Evolutionary conservation across 768 basidiomycete genomes (phyloP).

Genomic region (Rhodotorula sphaerocarpa): DNA sequence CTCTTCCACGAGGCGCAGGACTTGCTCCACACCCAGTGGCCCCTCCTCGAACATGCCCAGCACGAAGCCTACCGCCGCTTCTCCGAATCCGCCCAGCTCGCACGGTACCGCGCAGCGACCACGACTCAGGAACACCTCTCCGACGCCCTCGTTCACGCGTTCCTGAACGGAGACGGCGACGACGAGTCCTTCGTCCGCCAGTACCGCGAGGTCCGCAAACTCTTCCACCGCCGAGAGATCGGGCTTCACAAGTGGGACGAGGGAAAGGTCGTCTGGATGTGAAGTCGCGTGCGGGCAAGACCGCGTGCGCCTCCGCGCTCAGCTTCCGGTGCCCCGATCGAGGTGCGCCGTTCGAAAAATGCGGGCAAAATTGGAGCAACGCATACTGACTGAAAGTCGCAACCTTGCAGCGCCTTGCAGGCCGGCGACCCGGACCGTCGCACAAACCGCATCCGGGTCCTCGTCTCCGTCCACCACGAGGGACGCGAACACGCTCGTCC

Average conservation of each 20-base stretch:
- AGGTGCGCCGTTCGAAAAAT: too few relatives aligned
- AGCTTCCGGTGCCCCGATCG: too few relatives aligned
- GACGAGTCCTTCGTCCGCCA: constrained; percentile 73
- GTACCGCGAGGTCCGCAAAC: constrained; percentile 76
- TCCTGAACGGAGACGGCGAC: constrained; percentile 51
- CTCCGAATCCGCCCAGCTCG: constrained; percentile 74
- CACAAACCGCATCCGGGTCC: too few relatives aligned
- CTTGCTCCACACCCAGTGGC: constrained; percentile 74
- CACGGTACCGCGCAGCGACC: constrained; percentile 77
- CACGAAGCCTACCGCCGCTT: constrained; percentile 82
- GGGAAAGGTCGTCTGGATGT: constrained; percentile 70
- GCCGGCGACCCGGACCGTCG: too few relatives aligned
- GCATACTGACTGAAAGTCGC: too few relatives aligned
- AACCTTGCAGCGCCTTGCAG: too few relatives aligned
- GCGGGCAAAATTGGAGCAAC: too few relatives aligned
- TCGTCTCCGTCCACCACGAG: too few relatives aligned
- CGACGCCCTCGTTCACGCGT: constrained; percentile 71
- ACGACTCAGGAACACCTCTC: constrained; percentile 84
- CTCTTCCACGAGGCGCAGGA: constrained; percentile 79
- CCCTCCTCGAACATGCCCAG: constrained; percentile 79
- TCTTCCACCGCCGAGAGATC: constrained; percentile 86
- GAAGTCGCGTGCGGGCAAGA: too few relatives aligned
- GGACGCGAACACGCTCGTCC: too few relatives aligned
- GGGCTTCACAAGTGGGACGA: constrained; percentile 81
- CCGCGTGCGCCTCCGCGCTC: too few relatives aligned